Evolutionary conservation across 768 basidiomycete species (phyloP).

Genomic region (Lentinus tigrinus): DNA sequence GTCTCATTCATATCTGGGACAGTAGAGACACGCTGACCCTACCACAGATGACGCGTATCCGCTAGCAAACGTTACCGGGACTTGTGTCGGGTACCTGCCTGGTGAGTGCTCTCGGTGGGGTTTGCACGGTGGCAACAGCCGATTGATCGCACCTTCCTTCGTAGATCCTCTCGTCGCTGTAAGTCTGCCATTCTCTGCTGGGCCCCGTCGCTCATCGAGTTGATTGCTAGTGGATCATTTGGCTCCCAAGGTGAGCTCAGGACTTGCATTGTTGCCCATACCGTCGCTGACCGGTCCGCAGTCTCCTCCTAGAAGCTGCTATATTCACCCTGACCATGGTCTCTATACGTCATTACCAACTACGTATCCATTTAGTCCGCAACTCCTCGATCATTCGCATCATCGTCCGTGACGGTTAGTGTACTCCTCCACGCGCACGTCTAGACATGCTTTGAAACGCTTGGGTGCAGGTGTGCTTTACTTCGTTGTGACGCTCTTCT

Average conservation of each 20-base stretch:
- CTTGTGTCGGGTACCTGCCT: constrained; percentile 8
- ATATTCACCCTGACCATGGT: constrained; percentile 12
- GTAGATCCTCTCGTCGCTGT: constrained; percentile 1
- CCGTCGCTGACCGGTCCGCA: background rate
- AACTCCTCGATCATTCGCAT: constrained; percentile 1
- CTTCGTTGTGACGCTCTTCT: constrained; percentile 10
- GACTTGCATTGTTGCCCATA: background rate
- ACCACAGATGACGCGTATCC: background rate
- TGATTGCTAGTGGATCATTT: constrained; percentile 15
- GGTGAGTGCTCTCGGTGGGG: constrained; percentile 3
- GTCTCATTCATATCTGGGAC: background rate
- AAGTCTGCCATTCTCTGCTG: background rate
- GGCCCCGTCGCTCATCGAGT: background rate
- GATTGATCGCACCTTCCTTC: background rate
- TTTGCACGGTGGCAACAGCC: background rate
- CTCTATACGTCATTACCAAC: constrained; percentile 5
- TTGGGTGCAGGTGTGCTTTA: constrained; percentile 2
- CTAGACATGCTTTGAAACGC: background rate
- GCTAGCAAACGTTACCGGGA: background rate
- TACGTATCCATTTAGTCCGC: background rate
- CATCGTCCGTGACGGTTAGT: constrained; percentile 15
- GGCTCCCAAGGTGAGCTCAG: constrained; percentile 10
- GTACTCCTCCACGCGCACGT: no score
- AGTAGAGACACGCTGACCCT: background rate
- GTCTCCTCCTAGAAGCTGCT: constrained; percentile 10